Base-by-base conservation (phyloP, 78 protist genomes). In the Isochrysis galbana region DNA sequence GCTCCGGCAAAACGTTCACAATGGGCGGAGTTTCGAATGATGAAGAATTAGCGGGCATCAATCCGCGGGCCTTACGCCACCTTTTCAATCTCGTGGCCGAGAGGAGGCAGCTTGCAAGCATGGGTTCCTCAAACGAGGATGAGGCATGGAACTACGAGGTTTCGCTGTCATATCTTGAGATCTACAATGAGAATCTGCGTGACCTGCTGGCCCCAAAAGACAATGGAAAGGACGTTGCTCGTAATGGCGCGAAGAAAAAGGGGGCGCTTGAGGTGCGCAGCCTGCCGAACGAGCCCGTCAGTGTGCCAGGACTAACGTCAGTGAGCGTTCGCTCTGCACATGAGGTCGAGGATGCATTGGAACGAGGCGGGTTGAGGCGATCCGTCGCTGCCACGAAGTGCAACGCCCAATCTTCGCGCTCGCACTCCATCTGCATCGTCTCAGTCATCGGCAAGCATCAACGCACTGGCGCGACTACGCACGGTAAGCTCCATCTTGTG, bases 1-100 rank as follows among this genome's bases (percentile, higher is more conserved):
- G 98, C 32, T 94, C 97, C 0, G 98, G 98, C 17, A 97, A 97
- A 90, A 96, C 98, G 21, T 93, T 93, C 94, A 96, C 97, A 23
- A 96, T 97, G 97, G 94, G 93, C 34, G 98, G 98, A n/a, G 48
- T 74, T 1, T 23, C 46, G 7, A 11, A 5, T 3, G 87, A 25
- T 22, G 61, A 25, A 22, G 1, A 0, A n/a, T 2, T 7, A 14
- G 32, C 7, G 5, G 93, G 93, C 42, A 48, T 91, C 82, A 78
- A 78, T 54, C 93, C 93, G 42, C 87, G 93, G n/a, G 86, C 93
- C 34, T 51, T 91, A 39, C 36, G 7, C n/a, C 44, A 48, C 21
- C 36, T 91, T 23, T 78, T 91, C 42, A 78, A 91, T 29, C 25
- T 38, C 17, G 34, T 84, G 70, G 86, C 46, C 21, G 47, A 77